Evolutionary conservation across 129 eudicot genomes (phyloP).

Genomic region (Oenanthe sinensis): DNA sequence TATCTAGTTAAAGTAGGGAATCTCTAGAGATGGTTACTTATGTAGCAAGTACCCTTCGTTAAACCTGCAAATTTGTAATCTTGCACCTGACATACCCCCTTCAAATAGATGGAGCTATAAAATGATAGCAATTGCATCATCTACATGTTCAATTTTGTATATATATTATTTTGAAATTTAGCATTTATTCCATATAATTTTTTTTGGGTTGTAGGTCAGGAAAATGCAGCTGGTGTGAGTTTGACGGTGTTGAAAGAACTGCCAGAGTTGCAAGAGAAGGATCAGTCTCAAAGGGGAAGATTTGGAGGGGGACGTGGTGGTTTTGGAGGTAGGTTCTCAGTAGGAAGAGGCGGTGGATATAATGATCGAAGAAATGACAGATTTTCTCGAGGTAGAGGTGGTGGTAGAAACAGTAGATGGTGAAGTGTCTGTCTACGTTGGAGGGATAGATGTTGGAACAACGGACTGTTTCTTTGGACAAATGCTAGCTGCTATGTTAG

Average conservation of each 20-base stretch:
- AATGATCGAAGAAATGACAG: slow-evolving; percentile 24
- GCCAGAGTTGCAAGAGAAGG: slow-evolving; percentile 71
- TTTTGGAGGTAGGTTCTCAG: slow-evolving; percentile 22
- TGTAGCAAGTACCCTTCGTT: neutral
- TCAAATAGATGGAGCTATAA: neutral
- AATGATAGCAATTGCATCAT: neutral
- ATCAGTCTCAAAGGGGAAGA: slow-evolving; percentile 40
- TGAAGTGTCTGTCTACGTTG: slow-evolving; percentile 12
- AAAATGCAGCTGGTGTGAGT: slow-evolving; percentile 68
- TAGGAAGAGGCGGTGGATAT: slow-evolving; percentile 27
- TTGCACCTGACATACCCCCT: neutral
- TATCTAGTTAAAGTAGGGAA: neutral
- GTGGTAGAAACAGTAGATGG: slow-evolving; percentile 30
- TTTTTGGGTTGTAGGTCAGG: slow-evolving; percentile 33
- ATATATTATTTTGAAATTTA: neutral
- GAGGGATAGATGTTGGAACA: neutral
- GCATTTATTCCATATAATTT: neutral
- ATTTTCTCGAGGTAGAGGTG: slow-evolving; percentile 35
- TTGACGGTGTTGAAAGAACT: slow-evolving; percentile 62
- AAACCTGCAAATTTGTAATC: neutral
- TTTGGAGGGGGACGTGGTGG: slow-evolving; percentile 45
- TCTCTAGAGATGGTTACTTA: neutral
- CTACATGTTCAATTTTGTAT: neutral
- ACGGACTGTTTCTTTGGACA: neutral
- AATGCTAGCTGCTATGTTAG: neutral